Evolutionary conservation across 805 yeast species (phyloP).

Genomic region (Saturnispora galanensis): DNA sequence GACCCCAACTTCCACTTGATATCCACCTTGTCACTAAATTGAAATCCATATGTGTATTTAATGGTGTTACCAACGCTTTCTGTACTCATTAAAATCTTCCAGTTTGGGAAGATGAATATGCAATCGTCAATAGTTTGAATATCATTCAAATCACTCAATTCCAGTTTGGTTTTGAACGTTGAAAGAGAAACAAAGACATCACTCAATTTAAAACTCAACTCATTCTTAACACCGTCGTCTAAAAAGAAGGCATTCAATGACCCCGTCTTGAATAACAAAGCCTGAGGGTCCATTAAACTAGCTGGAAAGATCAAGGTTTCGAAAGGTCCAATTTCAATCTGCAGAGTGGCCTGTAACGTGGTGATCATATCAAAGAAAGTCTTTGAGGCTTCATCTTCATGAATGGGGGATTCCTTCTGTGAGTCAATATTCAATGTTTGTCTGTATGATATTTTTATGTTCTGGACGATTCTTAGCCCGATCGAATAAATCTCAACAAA

Average conservation of each 20-base stretch:
- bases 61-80: constrained; percentile 47
- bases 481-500: constrained; percentile 69
- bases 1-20: constrained; percentile 93
- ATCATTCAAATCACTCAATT: constrained; percentile 34
- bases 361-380: constrained; percentile 23
- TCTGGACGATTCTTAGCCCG: constrained; percentile 60
- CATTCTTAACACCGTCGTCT: constrained; percentile 41
- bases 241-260: constrained; percentile 43
- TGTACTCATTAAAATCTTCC: constrained; percentile 68
- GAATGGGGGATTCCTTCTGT: not conserved
- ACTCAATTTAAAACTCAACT: constrained; percentile 48
- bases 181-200: constrained; percentile 64
- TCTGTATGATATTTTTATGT: constrained; percentile 58
- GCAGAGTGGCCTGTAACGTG: constrained; percentile 57
- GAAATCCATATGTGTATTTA: constrained; percentile 57
- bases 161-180: constrained; percentile 38
- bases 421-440: constrained; percentile 52
- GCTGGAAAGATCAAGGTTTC: constrained; percentile 72
- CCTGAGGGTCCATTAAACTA: constrained; percentile 68
- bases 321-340: constrained; percentile 47
- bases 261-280: constrained; percentile 51
- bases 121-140: constrained; percentile 48
- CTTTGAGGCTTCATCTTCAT: constrained; percentile 8
- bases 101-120: constrained; percentile 70
- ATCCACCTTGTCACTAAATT: constrained; percentile 84